Conservation (phyloP, 257 asterid genomes). For the Capsicum rhomboideum region DNA sequence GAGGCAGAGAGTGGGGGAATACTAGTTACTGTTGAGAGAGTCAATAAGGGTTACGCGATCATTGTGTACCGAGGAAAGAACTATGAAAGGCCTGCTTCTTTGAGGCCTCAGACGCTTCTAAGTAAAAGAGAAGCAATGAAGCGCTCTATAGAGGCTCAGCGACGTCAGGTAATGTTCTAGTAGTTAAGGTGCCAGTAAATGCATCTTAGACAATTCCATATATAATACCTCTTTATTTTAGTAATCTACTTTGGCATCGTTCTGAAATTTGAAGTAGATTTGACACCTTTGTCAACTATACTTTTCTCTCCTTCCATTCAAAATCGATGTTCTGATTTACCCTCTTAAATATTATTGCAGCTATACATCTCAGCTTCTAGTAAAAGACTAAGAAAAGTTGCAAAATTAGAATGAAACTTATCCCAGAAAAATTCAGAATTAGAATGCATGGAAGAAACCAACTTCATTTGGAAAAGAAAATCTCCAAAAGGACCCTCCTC, state of each 20-base stretch:
- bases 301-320: background rate
- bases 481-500: background rate
- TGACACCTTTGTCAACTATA: background rate
- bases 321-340: background rate
- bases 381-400: background rate
- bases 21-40: slow-evolving; percentile 84
- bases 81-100: slow-evolving; percentile 74
- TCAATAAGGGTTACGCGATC: slow-evolving; percentile 75
- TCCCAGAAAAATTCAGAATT: background rate
- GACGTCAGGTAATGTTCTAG: slow-evolving; percentile 52
- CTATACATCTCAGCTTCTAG: background rate
- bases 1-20: slow-evolving; percentile 98
- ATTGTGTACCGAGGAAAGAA: slow-evolving; percentile 94
- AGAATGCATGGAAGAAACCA: background rate
- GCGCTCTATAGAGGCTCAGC: slow-evolving; percentile 86
- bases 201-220: background rate
- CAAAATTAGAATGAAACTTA: background rate
- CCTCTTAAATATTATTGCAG: background rate
- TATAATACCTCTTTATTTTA: background rate
- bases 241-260: background rate
- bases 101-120: slow-evolving; percentile 88
- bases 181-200: background rate
- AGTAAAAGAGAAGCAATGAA: slow-evolving; percentile 92
- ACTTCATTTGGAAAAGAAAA: background rate
- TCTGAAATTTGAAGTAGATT: background rate